These are phyloP conservation scores for Russula earlei DNA, from an alignment of 768 basidiomycete genomes.

Conservation along the genomic window DNA sequence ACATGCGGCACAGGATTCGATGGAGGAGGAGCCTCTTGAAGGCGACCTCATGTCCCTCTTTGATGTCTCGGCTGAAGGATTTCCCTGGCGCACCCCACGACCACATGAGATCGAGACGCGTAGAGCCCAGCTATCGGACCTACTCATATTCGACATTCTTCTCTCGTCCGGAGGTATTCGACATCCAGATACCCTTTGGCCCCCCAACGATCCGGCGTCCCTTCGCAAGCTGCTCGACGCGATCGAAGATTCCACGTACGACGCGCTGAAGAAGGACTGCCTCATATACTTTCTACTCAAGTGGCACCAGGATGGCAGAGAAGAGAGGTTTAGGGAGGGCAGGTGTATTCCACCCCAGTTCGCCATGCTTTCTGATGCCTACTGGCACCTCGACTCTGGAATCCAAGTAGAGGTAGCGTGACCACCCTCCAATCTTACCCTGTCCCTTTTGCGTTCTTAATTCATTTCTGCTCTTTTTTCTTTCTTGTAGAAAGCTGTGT, in stretches of 20 bases:
- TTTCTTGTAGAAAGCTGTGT: constrained; percentile 49
- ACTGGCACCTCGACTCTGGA: constrained; percentile 73
- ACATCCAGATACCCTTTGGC: constrained; percentile 54
- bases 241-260: constrained; percentile 55
- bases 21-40: neutral
- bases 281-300: constrained; percentile 74
- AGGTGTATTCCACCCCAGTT: constrained; percentile 71
- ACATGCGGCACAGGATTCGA: constrained; percentile 2
- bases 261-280: constrained; percentile 71
- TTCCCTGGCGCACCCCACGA: constrained; percentile 49
- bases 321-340: constrained; percentile 39
- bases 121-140: constrained; percentile 49
- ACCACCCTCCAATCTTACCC: neutral
- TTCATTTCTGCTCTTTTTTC: neutral
- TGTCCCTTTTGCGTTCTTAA: neutral
- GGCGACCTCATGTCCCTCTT: constrained; percentile 30
- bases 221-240: constrained; percentile 51
- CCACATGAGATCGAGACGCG: constrained; percentile 53
- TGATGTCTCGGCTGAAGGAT: constrained; percentile 40
- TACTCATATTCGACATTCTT: constrained; percentile 67
- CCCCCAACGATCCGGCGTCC: constrained; percentile 46
- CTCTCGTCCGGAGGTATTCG: constrained; percentile 54
- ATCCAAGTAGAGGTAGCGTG: constrained; percentile 50
- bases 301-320: constrained; percentile 62
- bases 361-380: constrained; percentile 66